phyloP scores from a whole-genome alignment of 768 basidiomycete species.

The Paxillus involutus region DNA sequence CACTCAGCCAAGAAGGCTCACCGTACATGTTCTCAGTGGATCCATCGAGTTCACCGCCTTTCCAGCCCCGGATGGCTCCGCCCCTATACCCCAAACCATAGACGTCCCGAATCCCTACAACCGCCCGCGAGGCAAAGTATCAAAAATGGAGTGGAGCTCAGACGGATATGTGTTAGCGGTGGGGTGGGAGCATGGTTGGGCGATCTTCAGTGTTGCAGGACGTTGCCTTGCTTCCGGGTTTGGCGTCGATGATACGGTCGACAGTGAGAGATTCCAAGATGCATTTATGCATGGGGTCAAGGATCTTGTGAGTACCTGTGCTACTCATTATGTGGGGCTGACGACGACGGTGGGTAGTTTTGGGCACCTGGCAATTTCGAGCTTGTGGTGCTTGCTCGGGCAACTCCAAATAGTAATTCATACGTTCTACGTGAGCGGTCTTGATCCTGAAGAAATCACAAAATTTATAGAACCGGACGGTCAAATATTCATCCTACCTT shows the following conservation, averaged over 20 bases:
- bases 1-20: background rate
- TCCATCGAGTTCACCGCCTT: constrained; percentile 66
- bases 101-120: constrained; percentile 63
- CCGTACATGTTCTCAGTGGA: constrained; percentile 44
- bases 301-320: constrained; percentile 54
- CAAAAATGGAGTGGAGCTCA: constrained; percentile 84
- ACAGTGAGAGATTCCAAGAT: constrained; percentile 69
- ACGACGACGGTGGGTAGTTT: constrained; percentile 51
- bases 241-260: constrained; percentile 61
- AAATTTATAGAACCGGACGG: constrained; percentile 50
- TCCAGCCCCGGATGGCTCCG: constrained; percentile 58
- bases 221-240: constrained; percentile 81
- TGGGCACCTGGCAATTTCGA: constrained; percentile 95
- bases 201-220: constrained; percentile 86
- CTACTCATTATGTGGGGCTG: background rate
- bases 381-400: constrained; percentile 68
- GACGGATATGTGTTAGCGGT: constrained; percentile 95
- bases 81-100: constrained; percentile 60
- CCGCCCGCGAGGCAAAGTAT: constrained; percentile 60
- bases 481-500: constrained; percentile 84
- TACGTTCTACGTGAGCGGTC: background rate
- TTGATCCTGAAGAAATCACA: constrained; percentile 4
- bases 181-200: constrained; percentile 90
- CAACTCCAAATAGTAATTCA: constrained; percentile 49
- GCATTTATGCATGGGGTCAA: constrained; percentile 81